Conservation (phyloP, 805 yeast species). For the Cyberlindnera petersonii region DNA sequence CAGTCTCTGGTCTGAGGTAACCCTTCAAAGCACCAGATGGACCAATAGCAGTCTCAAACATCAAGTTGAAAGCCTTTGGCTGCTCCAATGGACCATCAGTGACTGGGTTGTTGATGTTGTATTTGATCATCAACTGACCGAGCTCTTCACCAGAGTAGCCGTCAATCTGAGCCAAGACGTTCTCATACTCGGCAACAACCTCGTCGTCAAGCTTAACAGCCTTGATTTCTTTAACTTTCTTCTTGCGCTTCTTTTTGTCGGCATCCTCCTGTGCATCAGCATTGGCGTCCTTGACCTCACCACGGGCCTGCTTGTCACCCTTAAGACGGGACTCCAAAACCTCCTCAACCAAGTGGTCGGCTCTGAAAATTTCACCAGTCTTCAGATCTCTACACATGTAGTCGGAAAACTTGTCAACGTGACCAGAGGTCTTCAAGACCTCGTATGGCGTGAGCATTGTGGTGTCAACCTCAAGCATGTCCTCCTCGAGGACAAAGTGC, state of each 20-base stretch:
- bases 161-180: conserved; percentile 87
- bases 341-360: conserved; percentile 97
- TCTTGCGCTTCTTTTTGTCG: conserved; percentile 89
- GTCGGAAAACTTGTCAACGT: conserved; percentile 97
- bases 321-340: conserved; percentile 93
- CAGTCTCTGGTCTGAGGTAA: conserved; percentile 96
- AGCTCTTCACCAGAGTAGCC: conserved; percentile 91
- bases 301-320: conserved; percentile 97
- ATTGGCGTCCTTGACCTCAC: conserved; percentile 50
- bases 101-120: conserved; percentile 86
- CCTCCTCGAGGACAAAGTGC: conserved; percentile 95
- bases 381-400: conserved; percentile 97
- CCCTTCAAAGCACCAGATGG: conserved; percentile 97
- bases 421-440: conserved; percentile 97
- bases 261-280: conserved; percentile 64
- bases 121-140: conserved; percentile 81
- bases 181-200: conserved; percentile 76
- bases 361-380: conserved; percentile 97
- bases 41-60: conserved; percentile 99
- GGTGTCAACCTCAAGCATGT: conserved; percentile 97
- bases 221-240: conserved; percentile 93
- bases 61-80: conserved; percentile 93
- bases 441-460: conserved; percentile 98
- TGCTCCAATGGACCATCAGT: conserved; percentile 82
- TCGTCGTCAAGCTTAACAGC: conserved; percentile 82